Evolutionary conservation across 2,329 filamentous ascomycete genomes (phyloP), one percentile per base, ranked within the genome.

Genomic region (Sordariomycetes sp.): DNA sequence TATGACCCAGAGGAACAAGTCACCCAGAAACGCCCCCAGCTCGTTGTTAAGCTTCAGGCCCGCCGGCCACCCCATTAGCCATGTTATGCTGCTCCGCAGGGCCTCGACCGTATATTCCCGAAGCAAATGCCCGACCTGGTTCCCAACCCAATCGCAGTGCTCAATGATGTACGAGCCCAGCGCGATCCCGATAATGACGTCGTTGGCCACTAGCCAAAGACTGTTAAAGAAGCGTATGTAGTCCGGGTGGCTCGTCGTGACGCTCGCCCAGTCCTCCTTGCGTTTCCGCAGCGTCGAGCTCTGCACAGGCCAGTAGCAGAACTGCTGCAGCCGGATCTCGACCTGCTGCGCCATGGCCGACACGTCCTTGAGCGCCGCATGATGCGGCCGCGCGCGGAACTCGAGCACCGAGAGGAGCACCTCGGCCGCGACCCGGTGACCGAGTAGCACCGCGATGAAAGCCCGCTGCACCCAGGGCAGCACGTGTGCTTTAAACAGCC

Each of bases 151-250:
- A 57, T 83, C 79, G 1, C 90, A 86, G 65, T 99, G 96, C 67
- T 99, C 94, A 61, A 97, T 92, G 60, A 99, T 95, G 69, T 96
- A 99, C 1, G 90, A 95, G 0, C 94, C 95, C 8, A 99, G 73
- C 1, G 94, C 94, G 62, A 99, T 96, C 28, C 94, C 95, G 59
- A 99, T 97, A 62, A 99, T 99, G 53, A 99, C 87, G 72, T 99
- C 94, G 72, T 99, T 99, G 34, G 91, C 91, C 24, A 99, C 94
- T 10, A 99, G 86, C 94, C 94, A 99, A 4, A 99, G 76, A 65
- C 90, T 96, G 69, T 99, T 99, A 74, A 97, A 99, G 71, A 99
- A 99, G 17, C 94, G 87, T 62, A 99, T 99, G 69, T 99, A 99
- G 69, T 99, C 94, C 0, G 92, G 90, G 69, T 99, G 92, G 64